A percentile compares a stretch with the other conserved stretches of the same genome.
phyloP scores from a whole-genome alignment of 345 rosid genomes.

The Lepidium africanum region DNA sequence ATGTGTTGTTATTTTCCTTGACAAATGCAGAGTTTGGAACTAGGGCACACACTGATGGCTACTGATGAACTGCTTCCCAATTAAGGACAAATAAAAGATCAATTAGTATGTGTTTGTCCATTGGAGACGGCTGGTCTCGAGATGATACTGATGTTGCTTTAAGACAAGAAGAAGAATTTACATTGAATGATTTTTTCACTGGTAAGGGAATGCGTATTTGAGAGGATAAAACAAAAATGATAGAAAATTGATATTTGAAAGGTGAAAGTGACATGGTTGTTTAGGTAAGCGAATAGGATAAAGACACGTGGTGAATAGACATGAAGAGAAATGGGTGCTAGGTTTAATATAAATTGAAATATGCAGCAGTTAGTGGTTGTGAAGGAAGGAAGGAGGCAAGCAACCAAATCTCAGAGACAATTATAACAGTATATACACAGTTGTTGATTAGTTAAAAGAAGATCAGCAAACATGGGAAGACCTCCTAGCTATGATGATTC shows the following conservation, averaged over 20 bases:
- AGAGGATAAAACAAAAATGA: slow-evolving; percentile 7
- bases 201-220: slow-evolving; percentile 10
- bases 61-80: slow-evolving; percentile 22
- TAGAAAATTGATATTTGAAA: slow-evolving; percentile 24
- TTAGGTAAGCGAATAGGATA: slow-evolving; percentile 24
- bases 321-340: slow-evolving; percentile 20
- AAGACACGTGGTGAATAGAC: slow-evolving; percentile 25
- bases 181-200: slow-evolving; percentile 5
- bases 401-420: slow-evolving; percentile 23
- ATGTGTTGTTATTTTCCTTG: slow-evolving; percentile 4
- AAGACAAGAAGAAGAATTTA: slow-evolving; percentile 24
- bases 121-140: slow-evolving; percentile 9
- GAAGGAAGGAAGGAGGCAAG: slow-evolving; percentile 43
- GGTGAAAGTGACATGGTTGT: slow-evolving; percentile 30
- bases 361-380: slow-evolving; percentile 46
- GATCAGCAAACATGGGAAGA: slow-evolving; percentile 46
- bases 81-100: slow-evolving; percentile 20
- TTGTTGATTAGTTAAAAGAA: slow-evolving; percentile 18
- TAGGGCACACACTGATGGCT: slow-evolving; percentile 26
- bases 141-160: slow-evolving; percentile 21
- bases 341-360: slow-evolving; percentile 48
- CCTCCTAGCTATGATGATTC: slow-evolving; percentile 56
- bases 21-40: slow-evolving; percentile 14
- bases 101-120: slow-evolving; percentile 17
- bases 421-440: neutral